phyloP scores from a whole-genome alignment of 495 filamentous ascomycete genomes.

The Neurospora sublineolata region DNA sequence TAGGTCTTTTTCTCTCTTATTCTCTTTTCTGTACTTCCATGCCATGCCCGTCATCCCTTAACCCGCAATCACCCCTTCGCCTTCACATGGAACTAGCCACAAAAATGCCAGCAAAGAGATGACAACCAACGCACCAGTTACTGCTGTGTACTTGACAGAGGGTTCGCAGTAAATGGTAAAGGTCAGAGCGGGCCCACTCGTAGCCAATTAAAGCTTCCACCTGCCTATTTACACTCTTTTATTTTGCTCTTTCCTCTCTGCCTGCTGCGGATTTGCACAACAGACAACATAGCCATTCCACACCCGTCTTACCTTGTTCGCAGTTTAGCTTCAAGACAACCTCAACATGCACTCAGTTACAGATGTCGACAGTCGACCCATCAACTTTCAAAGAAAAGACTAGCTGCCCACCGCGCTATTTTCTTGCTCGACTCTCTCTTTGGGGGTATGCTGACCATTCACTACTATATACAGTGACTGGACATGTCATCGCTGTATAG shows the following conservation, averaged over 20 bases:
- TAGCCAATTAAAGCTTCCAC: not conserved
- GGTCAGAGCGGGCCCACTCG: not conserved
- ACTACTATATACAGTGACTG: not conserved
- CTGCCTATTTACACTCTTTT: not conserved
- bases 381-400: not conserved
- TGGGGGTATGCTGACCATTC: not conserved
- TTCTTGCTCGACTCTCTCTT: not conserved
- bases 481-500: not conserved
- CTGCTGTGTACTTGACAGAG: not conserved
- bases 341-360: not conserved
- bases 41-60: not conserved
- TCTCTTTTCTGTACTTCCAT: not conserved
- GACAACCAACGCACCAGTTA: slow-evolving; percentile 9
- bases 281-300: not conserved
- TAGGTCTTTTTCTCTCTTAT: not conserved
- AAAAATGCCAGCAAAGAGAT: slow-evolving; percentile 4
- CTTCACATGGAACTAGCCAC: not conserved
- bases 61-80: not conserved
- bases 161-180: not conserved
- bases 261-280: not conserved
- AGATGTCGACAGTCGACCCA: not conserved
- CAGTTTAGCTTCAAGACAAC: not conserved
- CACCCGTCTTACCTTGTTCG: not conserved
- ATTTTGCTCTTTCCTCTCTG: not conserved
- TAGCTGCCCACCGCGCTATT: not conserved